Base-by-base conservation (phyloP, 202 grass and related monocot species). In the Musa balbisiana region DNA sequence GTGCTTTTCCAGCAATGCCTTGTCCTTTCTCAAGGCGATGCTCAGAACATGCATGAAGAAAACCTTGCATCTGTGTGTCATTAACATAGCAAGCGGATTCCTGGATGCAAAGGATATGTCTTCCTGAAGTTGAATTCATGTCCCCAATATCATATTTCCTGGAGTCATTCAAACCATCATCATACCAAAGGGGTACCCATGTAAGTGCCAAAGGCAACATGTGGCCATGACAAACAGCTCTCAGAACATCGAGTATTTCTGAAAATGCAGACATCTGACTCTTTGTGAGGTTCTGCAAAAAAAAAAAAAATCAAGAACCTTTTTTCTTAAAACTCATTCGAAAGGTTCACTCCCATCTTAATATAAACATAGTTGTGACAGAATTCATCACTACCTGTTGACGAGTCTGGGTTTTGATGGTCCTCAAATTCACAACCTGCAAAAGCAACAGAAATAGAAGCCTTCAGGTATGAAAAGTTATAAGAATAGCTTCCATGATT, bases 371-470 rank as follows among this genome's bases (percentile, higher is more conserved):
- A 33, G 24, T 27, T 21, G n/a, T n/a, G 13, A 12, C 60, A 29
- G 14, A 50, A 23, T 51, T 15, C 3, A 21, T 62, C 17, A 69
- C 2, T 79, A 92, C 89, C 89, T 86, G 86, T 29, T 77, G 70
- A 72, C 58, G 72, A 79, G 60, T 25, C 64, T 76, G 51, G 72
- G 66, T 3, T 76, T 75, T 84, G 19, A 68, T 72, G 27, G 81
- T 86, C 33, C 60, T 84, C 64, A 86, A 82, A 54, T 85, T 72
- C 72, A 88, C 86, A 29, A 81, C 79, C 89, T 92, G 86, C 73
- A 86, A 84, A 54, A 25, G 49, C 9, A 73, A 15, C 51, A 73
- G 33, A 53, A 2, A 27, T 10, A 25, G 15, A 2, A 3, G 50
- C 24, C 16, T 8, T 55, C 1, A 53, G 52, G 27, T 6, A 55